Base-by-base conservation (phyloP, 192 early-diverging fungal genomes). In the Dissophora ornata region DNA sequence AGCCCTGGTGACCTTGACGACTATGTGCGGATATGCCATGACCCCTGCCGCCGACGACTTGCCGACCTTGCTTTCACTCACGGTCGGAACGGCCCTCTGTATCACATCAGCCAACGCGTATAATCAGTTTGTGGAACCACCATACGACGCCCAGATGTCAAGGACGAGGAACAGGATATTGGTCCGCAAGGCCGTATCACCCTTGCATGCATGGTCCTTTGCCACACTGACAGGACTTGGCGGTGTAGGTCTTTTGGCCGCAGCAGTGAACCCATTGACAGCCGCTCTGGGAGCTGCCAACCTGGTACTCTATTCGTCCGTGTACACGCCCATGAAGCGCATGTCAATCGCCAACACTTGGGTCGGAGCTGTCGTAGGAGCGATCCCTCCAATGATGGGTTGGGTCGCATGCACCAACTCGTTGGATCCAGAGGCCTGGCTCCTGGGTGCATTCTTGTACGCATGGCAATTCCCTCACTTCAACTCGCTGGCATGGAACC, bases 401-500 rank as follows among this genome's bases (percentile, higher is more conserved):
- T 99, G 95, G 94, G 87, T 92, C 1, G 97, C 97, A 7, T 90
- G 88, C 29, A 95, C 96, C 0, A 91, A 91, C 28, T 50, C 80
- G 9, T 49, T 90, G 19, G 93, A 90, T 21, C 73, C 89, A 4
- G 95, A 93, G 22, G 91, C 94, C 1, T 92, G 89, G 89, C 65
- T 97, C 3, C 69, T 99, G 56, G 96, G 88, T 19, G 85, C 79
- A 1, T 81, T 95, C 2, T 81, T 99, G 41, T 99, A 94, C 80
- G 92, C 95, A 0, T 99, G 97, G 97, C 97, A 99, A 84, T 99
- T 99, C 79, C 97, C 97, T 28, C 97, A 99, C 71, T 99, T 99
- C 73, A 99, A 99, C 81, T 87, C 95, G 3, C 75, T 99, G 24
- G 85, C 90, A 16, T 96, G 95, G 91, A 96, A 94, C 52, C 82